phyloP scores from a whole-genome alignment of 2,329 filamentous ascomycete genomes.

The Teratosphaeriaceae sp. region DNA sequence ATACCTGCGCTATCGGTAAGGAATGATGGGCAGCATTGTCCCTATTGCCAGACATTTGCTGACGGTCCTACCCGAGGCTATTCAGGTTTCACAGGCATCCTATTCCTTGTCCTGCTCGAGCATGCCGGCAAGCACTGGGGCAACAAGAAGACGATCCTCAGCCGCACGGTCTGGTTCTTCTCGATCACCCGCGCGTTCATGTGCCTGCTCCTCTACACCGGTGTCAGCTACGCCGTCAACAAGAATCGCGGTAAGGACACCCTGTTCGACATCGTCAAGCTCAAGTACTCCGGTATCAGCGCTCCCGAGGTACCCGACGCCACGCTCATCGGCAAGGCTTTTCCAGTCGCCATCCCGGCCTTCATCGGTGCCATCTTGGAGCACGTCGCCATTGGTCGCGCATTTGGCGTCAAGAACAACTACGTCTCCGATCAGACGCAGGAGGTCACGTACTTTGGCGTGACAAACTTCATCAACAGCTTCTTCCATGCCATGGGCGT shows the following conservation, averaged over 20 bases:
- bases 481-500: slow-evolving; percentile 57
- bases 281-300: slow-evolving; percentile 50
- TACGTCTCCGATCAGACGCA: slow-evolving; percentile 60
- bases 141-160: slow-evolving; percentile 44
- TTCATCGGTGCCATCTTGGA: slow-evolving; percentile 57
- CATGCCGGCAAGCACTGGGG: slow-evolving; percentile 54
- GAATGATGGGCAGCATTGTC: no score
- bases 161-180: slow-evolving; percentile 45
- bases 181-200: slow-evolving; percentile 56
- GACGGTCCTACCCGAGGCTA: no score
- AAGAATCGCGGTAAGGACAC: slow-evolving; percentile 37
- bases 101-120: slow-evolving; percentile 51
- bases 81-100: slow-evolving; percentile 51
- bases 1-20: slow-evolving; percentile 54
- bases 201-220: slow-evolving; percentile 54
- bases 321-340: slow-evolving; percentile 47
- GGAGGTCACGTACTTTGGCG: slow-evolving; percentile 57
- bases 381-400: slow-evolving; percentile 58
- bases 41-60: no score
- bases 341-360: slow-evolving; percentile 50
- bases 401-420: slow-evolving; percentile 55
- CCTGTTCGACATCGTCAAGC: slow-evolving; percentile 54
- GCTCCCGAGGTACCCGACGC: slow-evolving; percentile 43
- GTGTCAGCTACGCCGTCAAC: slow-evolving; percentile 58
- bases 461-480: slow-evolving; percentile 15